These are phyloP conservation scores for Protea cynaroides DNA, from an alignment of 164 flowering plant species.

Conservation along the genomic window DNA sequence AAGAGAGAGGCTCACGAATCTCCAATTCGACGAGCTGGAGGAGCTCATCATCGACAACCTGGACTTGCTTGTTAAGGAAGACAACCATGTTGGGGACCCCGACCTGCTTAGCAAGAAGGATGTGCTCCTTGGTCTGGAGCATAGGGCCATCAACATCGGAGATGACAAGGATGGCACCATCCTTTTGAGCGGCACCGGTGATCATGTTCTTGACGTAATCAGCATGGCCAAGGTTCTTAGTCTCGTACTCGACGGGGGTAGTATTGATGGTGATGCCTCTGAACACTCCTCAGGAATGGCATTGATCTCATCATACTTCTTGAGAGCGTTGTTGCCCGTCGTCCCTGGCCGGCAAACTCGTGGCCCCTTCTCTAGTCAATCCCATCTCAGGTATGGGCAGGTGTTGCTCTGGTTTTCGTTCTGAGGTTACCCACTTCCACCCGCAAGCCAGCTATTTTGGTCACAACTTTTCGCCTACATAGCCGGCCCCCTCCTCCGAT, in stretches of 20 bases:
- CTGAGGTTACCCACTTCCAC: too few relatives aligned
- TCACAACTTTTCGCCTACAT: too few relatives aligned
- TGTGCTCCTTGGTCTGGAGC: too few relatives aligned
- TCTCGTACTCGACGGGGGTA: too few relatives aligned
- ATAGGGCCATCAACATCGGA: too few relatives aligned
- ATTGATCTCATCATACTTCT: slow-evolving; percentile 35
- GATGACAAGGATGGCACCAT: too few relatives aligned
- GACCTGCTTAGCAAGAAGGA: slow-evolving; percentile 27
- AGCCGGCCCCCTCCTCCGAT: too few relatives aligned
- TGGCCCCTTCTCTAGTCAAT: too few relatives aligned
- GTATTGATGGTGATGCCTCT: slow-evolving; percentile 16
- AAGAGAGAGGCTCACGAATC: slow-evolving; percentile 27
- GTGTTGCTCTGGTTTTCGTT: too few relatives aligned
- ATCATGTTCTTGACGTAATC: slow-evolving; percentile 33
- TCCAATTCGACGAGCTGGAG: slow-evolving; percentile 30
- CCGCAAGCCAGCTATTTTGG: too few relatives aligned
- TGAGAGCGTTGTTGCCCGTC: slow-evolving; percentile 29
- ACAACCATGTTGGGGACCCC: slow-evolving; percentile 39
- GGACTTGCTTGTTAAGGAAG: slow-evolving; percentile 34
- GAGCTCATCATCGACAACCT: slow-evolving; percentile 33
- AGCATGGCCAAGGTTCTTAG: slow-evolving; percentile 7
- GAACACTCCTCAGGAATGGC: slow-evolving; percentile 33
- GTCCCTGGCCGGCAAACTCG: too few relatives aligned
- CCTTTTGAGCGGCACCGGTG: slow-evolving; percentile 13
- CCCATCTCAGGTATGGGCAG: too few relatives aligned